phyloP scores from a whole-genome alignment of 164 flowering plant genomes.

The Echeveria elegans region DNA sequence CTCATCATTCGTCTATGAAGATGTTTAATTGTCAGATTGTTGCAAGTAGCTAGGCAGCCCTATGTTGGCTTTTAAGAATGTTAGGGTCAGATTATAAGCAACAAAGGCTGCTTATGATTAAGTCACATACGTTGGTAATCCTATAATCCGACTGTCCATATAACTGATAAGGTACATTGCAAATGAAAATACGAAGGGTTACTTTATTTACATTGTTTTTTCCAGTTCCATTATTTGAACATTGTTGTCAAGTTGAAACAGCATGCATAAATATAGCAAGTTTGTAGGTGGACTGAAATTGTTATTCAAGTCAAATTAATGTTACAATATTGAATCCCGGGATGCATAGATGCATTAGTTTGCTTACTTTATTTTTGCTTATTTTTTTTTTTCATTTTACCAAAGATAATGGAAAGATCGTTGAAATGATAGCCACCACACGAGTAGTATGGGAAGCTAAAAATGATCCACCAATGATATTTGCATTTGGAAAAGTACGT shows the following conservation, averaged over 20 bases:
- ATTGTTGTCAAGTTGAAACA: slow-evolving; percentile 4
- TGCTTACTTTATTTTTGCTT: not conserved
- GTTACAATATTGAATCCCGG: no score
- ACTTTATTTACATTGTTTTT: not conserved
- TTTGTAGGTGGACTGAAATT: no score
- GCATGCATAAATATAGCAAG: no score
- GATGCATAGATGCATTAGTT: not conserved
- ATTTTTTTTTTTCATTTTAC: not conserved
- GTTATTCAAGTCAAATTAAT: not conserved
- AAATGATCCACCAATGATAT: no score
- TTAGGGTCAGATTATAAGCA: not conserved
- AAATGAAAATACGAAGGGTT: not conserved
- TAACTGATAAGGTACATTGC: not conserved
- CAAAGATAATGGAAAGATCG: no score
- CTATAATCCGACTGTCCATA: not conserved
- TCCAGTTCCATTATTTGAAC: not conserved
- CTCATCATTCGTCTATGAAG: no score
- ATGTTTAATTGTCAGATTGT: not conserved
- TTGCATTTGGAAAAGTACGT: no score
- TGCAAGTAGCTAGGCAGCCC: not conserved
- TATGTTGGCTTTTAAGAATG: not conserved
- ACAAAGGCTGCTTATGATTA: no score
- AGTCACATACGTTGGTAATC: not conserved
- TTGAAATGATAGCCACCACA: no score
- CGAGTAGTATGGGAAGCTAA: no score